A percentile compares a stretch with the other conserved stretches of the same genome.
These are phyloP conservation scores for Phytophthora boehmeriae DNA, from an alignment of 352 stramenopile genomes.

Conservation along the genomic window DNA sequence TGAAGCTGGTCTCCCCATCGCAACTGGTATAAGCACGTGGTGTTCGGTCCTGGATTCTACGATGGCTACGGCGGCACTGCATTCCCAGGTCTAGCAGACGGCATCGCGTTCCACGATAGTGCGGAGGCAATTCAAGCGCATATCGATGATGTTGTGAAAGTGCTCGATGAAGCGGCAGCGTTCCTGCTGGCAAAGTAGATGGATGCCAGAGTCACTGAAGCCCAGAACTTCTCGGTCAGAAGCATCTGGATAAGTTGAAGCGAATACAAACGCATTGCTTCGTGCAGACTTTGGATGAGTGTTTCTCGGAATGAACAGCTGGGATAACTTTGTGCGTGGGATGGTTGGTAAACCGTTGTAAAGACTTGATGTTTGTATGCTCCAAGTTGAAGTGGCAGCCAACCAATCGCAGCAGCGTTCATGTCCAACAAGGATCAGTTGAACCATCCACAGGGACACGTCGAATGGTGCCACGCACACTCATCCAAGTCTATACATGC, in stretches of 20 bases:
- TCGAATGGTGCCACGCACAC: background rate
- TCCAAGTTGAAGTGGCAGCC: constrained; percentile 2
- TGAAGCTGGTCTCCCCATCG: constrained; percentile 51
- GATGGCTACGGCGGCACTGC: constrained; percentile 54
- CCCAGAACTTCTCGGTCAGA: no score
- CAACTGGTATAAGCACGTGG: constrained; percentile 64
- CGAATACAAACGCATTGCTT: background rate
- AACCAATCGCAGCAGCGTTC: background rate
- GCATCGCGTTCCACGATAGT: constrained; percentile 52
- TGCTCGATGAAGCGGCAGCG: constrained; percentile 38
- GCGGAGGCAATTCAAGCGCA: constrained; percentile 41
- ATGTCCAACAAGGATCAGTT: background rate
- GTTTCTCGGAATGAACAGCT: background rate
- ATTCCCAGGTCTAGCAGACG: constrained; percentile 57
- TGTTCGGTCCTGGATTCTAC: constrained; percentile 67
- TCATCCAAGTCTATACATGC: background rate
- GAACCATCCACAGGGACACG: background rate
- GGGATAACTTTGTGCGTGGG: background rate
- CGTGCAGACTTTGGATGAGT: background rate
- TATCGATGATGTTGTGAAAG: constrained; percentile 44
- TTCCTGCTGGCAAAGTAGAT: constrained; percentile 35
- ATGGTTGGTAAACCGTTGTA: background rate
- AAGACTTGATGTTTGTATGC: background rate
- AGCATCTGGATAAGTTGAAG: no score
- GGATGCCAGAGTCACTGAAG: background rate